Evolutionary conservation across 1,284 basidiomycete genomes (phyloP), one percentile per base, ranked within the genome.

Genomic region (Ceratobasidium theobromae): DNA sequence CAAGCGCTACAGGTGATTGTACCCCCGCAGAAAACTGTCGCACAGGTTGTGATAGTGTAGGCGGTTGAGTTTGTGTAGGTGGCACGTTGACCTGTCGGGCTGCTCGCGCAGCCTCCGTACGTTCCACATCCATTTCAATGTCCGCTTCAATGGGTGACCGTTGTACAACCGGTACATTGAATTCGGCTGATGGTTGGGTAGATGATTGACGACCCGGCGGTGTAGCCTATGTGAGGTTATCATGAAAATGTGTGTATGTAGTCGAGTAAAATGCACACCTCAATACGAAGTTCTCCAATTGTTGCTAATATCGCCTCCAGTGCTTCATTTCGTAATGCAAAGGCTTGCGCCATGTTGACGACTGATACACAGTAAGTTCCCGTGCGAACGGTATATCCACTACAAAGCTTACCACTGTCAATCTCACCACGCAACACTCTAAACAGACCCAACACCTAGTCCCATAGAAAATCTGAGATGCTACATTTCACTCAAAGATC

Each of bases 41-140:
- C n/a, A n/a, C n/a, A n/a, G n/a, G n/a, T n/a, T 62, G 46, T 11
- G 45, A 38, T 11, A 18, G 28, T 30, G 12, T 14, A 1, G 35
- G 9, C 16, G 32, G 25, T 51, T 45, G 57, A 4, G 57, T 21
- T 28, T 43, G 49, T 49, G 33, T 32, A n/a, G 57, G 30, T 40
- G 33, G 23, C 5, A 14, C 48, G 21, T 25, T 48, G 6, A 35
- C 16, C 28, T 41, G 48, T n/a, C 48, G 35, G 27, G 49, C 14
- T 23, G n/a, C 60, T 27, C 40, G 21, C 28, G 49, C 48, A 16
- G 49, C 48, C 45, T 64, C 48, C 14, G 60, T 51, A 16, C 55
- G 55, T 25, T 48, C 55, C n/a, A 23, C 25, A 30, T 60, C 55
- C 55, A 60, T 60, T n/a, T 23, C 18, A 30, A 60, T 21, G 3